Evolutionary conservation across 2,329 filamentous ascomycete species (phyloP), one percentile per base, ranked within the genome.

Genomic region (Phialemoniopsis sp.): DNA sequence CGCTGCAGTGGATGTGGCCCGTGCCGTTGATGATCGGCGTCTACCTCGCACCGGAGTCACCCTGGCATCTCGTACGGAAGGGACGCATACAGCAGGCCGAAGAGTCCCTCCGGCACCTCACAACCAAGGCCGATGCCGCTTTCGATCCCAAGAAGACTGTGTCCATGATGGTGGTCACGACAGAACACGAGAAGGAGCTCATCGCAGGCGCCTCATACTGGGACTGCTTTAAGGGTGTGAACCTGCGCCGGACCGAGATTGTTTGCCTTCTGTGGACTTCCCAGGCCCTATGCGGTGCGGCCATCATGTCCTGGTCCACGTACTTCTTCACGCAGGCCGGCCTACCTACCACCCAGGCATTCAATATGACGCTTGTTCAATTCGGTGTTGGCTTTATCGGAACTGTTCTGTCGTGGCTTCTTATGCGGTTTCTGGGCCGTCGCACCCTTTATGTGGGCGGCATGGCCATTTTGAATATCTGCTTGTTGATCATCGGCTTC

Each of bases 371-470:
- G 45, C 54, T 73, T 5, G 63, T 59, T 4, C 64, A 64, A 19
- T 67, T 62, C 10, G 60, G 58, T 4, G 58, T 71, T 31, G 67
- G 65, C 10, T 68, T 73, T 42, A 53, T 73, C 5, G 74, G 73
- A 4, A 77, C 72, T 0, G 58, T 68, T 1, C 57, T 62, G 1
- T 75, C 73, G 3, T 78, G 74, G 73, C 59, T 63, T 35, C 47
- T 74, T 8, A 73, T 73, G 66, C 52, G 56, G 31, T 56, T 60
- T 3, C 62, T 75, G 34, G 74, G 75, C 17, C 67, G 74, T 8
- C 66, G 73, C 10, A 68, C 58, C 3, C 65, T 78, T 34, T 66
- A 77, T 44, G 65, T 73, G 36, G 47, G 54, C 6, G 75, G 74
- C 4, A 53, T 68, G 6, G 21, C 6, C 10, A 6, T 26, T 10